Evolutionary conservation across 176 grass and related monocot genomes (phyloP), one percentile per base, ranked within the genome.

Genomic region (Phoenix roebelenii): DNA sequence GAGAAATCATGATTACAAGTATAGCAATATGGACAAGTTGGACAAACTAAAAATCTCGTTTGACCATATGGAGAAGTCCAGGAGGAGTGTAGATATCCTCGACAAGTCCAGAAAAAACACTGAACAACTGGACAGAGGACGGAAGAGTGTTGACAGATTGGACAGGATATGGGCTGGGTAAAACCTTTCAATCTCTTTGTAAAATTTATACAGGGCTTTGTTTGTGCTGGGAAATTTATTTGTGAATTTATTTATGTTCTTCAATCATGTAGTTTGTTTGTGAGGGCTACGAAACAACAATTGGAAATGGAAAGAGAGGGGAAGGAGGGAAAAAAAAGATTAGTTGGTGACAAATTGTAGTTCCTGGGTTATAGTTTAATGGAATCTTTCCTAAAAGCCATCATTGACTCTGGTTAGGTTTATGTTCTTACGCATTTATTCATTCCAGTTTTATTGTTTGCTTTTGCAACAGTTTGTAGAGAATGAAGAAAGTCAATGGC

Each of bases 161-260:
- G 89, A 95, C 57, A 78, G 89, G 68, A 74, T 95, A 71, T 89
- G 89, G 85, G 89, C 89, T 23, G 63, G 89, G 52, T 87, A 67
- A 79, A 66, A 48, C 2, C 18, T 28, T 25, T 49, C 62, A 66
- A 51, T 39, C 53, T 63, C 71, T 55, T 56, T 64, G 76, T 87
- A 82, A 68, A 82, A 51, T 57, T 52, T 59, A 63, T 74, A 78
- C 66, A 82, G 74, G 75, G 52, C 49, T 16, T 60, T 71, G 55
- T 17, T 77, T 70, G 78, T 77, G 70, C 74, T 70, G 58, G 71
- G 68, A 25, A 59, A 24, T 15, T 71, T 76, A 66, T 61, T 23
- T 74, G 55, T 78, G 61, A 67, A 71, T 67, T 70, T 78, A 63
- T 74, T 48, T 67, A 55, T 71, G 61, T 62, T 62, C 60, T 60